Evolutionary conservation across 2,329 filamentous ascomycete genomes (phyloP).

Genomic region (Fusarium haematococcum): DNA sequence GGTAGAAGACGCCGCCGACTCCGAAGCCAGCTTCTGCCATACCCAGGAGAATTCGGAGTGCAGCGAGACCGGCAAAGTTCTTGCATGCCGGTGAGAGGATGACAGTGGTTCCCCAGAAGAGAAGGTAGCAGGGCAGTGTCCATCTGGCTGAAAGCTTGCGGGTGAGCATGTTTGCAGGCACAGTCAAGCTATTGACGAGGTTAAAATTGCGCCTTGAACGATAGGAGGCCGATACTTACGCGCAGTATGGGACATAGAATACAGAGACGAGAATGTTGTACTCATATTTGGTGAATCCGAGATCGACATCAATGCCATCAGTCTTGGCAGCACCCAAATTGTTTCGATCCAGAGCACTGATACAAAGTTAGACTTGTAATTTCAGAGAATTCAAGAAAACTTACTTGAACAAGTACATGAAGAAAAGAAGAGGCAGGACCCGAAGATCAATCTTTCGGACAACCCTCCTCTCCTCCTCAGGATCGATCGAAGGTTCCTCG

Average conservation of each 20-base stretch:
- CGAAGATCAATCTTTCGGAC: not conserved
- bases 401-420: not conserved
- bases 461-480: not conserved
- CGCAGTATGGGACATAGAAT: not conserved
- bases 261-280: not conserved
- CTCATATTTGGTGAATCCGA: not conserved
- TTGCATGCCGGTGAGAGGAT: not conserved
- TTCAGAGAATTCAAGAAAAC: not conserved
- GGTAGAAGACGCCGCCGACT: not conserved
- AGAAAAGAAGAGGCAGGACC: not conserved
- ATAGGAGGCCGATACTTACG: not conserved
- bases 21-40: not conserved
- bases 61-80: not conserved
- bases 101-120: conserved; percentile 2
- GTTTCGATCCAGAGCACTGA: not conserved
- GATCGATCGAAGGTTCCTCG: not conserved
- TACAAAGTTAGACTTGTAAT: not conserved
- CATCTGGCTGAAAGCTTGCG: not conserved
- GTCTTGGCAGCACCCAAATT: not conserved
- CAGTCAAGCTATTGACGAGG: not conserved
- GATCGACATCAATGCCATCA: not conserved
- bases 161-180: conserved; percentile 3
- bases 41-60: not conserved
- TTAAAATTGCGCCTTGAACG: not conserved
- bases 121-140: not conserved